phyloP scores from a whole-genome alignment of 352 stramenopile genomes.

The Phytophthora colocasiae region DNA sequence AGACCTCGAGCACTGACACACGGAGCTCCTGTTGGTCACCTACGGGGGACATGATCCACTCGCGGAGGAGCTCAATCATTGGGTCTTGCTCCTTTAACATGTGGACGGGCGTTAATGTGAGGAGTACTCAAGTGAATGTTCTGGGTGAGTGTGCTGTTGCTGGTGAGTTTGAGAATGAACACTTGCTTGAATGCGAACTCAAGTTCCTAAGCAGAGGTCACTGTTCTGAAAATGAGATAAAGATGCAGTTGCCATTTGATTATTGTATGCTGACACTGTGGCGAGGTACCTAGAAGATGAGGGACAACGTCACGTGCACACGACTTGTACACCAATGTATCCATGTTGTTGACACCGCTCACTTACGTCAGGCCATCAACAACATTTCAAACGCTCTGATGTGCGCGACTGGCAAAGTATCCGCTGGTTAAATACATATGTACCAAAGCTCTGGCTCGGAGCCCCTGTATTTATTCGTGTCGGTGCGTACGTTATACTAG shows the following conservation, averaged over 20 bases:
- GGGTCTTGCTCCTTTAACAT: constrained; percentile 90
- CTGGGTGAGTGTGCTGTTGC: not conserved
- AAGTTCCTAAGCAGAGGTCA: constrained; percentile 3
- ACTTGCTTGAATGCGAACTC: not conserved
- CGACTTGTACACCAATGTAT: constrained; percentile 3
- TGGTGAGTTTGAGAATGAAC: constrained; percentile 21
- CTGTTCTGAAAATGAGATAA: constrained; percentile 13
- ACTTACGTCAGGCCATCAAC: constrained; percentile 10
- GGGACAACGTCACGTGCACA: not conserved
- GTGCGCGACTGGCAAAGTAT: no score
- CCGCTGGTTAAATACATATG: not conserved
- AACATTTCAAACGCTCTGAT: not conserved
- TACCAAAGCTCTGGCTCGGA: no score
- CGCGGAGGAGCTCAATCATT: constrained; percentile 86
- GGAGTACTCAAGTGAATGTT: not conserved
- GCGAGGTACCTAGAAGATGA: not conserved
- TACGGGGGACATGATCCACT: constrained; percentile 85
- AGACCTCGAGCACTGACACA: constrained; percentile 71
- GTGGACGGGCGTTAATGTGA: not conserved
- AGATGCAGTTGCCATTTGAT: not conserved
- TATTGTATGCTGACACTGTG: constrained; percentile 14
- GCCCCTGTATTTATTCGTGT: no score
- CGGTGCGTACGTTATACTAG: not conserved
- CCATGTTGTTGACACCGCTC: constrained; percentile 14
- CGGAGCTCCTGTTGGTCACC: constrained; percentile 67